A percentile compares a stretch with the other conserved stretches of the same genome.
phyloP scores from a whole-genome alignment of 106 monocot species.

The Dactylorhiza incarnata region DNA sequence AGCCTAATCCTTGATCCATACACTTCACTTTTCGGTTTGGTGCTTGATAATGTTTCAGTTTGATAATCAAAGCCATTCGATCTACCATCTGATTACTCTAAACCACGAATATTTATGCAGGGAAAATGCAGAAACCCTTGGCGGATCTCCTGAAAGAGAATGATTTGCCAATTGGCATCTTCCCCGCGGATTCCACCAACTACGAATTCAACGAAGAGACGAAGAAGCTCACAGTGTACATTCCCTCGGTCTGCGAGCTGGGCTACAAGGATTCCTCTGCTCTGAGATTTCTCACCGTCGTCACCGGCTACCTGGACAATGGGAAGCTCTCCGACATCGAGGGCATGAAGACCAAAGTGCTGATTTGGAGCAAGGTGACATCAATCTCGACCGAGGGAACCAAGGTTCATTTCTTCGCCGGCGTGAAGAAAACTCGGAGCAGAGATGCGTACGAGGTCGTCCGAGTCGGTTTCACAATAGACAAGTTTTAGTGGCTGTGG shows the following conservation, averaged over 20 bases:
- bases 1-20: too few species aligned
- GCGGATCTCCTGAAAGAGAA: constrained; percentile 60
- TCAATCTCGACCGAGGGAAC: constrained; percentile 46
- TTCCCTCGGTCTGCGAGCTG: constrained; percentile 62
- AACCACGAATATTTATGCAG: constrained; percentile 19
- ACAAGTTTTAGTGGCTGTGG: constrained; percentile 35
- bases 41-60: background rate
- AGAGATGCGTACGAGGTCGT: constrained; percentile 64
- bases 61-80: background rate
- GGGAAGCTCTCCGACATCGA: constrained; percentile 63
- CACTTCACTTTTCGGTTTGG: too few species aligned
- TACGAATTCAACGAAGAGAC: constrained; percentile 66
- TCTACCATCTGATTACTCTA: background rate
- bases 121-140: constrained; percentile 72
- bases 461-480: constrained; percentile 40
- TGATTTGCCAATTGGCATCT: constrained; percentile 70
- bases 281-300: constrained; percentile 43
- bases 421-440: constrained; percentile 48
- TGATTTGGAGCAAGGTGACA: constrained; percentile 62
- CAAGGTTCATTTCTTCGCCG: constrained; percentile 44
- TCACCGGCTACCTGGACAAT: constrained; percentile 63
- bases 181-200: constrained; percentile 51
- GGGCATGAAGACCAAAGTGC: constrained; percentile 78
- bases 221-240: constrained; percentile 46
- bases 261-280: constrained; percentile 61